Base-by-base conservation (phyloP, 768 basidiomycete genomes). In the Zangia roseola region DNA sequence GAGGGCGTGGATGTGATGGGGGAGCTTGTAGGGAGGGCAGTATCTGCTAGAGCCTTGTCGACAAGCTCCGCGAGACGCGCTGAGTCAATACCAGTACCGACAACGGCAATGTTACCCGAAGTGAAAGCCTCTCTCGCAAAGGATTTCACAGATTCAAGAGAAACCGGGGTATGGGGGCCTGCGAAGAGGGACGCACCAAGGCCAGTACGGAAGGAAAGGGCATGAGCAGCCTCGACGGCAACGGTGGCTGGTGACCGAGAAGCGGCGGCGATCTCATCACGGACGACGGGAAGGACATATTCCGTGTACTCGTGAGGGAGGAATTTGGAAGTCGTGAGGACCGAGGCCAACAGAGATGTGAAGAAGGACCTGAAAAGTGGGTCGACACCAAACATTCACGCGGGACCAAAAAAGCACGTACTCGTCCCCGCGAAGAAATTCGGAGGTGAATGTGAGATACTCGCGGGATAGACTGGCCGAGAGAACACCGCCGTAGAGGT, bases 341-440 rank as follows among this genome's bases (percentile, higher is more conserved):
- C 86, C 31, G 89, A 88, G 24, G 91, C 77, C 56, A 99, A 83
- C 55, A 95, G 74, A 61, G 93, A 86, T 28, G 94, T 84, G 73
- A 99, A 98, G 78, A 86, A 93, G 31, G 78, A 73, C 69, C 94
- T 97, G 68, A 21, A 17, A 21, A 20, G 13, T 14, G 25, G 26
- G 25, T 52, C 33, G 38, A 19, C 17, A 45, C 26, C 17, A 42
- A 26, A 23, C 12, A 4, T 30, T 20, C 14, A 37, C 12, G 33
- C 34, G 5, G 42, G n/a, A 47, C 28, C 13, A 7, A 19, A 12
- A 49, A 52, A 21, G 30, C 10, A 89, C 93, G 74, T 68, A 97
- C 95, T 97, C 94, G 69, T 99, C 93, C 40, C 91, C 94, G 50
- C 86, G 82, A 59, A 97, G 73, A 74, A 97, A 99, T 69, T 97